phyloP scores from a whole-genome alignment of 2,329 filamentous ascomycete genomes.

The Fusarium guadeloupense region DNA sequence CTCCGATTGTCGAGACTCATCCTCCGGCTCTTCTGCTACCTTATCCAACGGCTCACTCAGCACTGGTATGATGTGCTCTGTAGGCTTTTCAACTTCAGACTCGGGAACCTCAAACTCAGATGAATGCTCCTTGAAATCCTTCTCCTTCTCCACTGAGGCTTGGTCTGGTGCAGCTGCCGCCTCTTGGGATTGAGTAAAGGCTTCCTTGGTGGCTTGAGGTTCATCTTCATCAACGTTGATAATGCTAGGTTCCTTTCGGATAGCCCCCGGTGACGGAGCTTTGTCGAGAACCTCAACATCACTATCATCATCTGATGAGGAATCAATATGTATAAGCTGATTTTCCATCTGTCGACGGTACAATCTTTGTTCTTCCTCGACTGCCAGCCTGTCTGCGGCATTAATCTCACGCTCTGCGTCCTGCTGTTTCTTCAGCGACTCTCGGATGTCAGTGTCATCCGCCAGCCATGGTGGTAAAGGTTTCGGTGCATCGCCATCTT shows the following conservation, averaged over 20 bases:
- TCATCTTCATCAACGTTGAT: conserved; percentile 21
- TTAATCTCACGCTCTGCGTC: conserved; percentile 68
- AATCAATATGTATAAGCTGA: conserved; percentile 69
- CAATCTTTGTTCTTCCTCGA: conserved; percentile 63
- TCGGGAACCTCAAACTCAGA: background rate
- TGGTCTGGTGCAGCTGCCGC: background rate
- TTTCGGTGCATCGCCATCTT: conserved; percentile 56
- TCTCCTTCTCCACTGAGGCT: background rate
- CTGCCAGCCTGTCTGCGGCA: conserved; percentile 68
- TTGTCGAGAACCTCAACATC: conserved; percentile 67
- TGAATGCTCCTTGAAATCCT: background rate
- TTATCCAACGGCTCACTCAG: background rate
- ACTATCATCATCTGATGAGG: conserved; percentile 65
- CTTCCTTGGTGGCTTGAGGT: background rate
- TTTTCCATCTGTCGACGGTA: conserved; percentile 55
- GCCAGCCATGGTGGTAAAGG: conserved; percentile 81
- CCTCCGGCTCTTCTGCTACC: conserved; percentile 1
- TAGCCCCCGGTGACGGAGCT: conserved; percentile 47
- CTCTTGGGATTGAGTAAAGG: background rate
- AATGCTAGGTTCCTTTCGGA: background rate
- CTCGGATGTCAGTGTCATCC: conserved; percentile 71
- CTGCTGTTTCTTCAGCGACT: conserved; percentile 67
- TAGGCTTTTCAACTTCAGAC: background rate
- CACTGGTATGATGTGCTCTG: background rate
- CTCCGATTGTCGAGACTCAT: conserved; percentile 44